Percentiles rank a stretch among this genome's conserved stretches.
Conservation (phyloP, 352 stramenopile species). For the Pythium dissimile region DNA sequence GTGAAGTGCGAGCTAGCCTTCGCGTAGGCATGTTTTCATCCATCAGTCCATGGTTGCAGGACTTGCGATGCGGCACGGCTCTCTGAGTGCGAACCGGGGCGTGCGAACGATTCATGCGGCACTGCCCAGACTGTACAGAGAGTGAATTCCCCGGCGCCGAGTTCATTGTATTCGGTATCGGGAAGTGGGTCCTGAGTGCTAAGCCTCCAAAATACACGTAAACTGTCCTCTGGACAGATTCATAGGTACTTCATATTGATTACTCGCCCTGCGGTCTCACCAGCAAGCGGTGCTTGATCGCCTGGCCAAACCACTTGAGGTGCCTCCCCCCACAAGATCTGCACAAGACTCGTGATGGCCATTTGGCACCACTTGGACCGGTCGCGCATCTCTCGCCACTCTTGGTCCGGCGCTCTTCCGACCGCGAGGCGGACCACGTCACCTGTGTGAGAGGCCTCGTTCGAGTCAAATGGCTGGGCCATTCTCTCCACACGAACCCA, state of each 20-base stretch:
- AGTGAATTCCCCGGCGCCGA: slow-evolving; percentile 1
- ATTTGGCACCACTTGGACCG: not conserved
- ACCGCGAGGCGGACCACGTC: too few relatives aligned
- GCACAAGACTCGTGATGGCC: too few relatives aligned
- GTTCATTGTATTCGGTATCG: slow-evolving; percentile 4
- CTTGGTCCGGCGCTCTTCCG: too few relatives aligned
- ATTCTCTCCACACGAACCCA: too few relatives aligned
- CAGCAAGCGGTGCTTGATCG: not conserved
- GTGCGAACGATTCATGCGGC: slow-evolving; percentile 3
- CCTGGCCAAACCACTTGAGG: not conserved
- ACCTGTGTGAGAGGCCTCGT: too few relatives aligned
- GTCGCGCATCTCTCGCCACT: too few relatives aligned
- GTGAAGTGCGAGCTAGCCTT: slow-evolving; percentile 3
- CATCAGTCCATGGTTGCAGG: slow-evolving; percentile 5
- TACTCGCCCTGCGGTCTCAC: not conserved
- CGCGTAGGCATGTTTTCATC: slow-evolving; percentile 3
- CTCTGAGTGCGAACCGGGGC: too few relatives aligned
- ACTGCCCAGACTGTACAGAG: slow-evolving; percentile 1
- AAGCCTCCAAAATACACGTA: not conserved
- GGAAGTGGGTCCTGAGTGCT: not conserved
- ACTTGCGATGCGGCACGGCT: too few relatives aligned
- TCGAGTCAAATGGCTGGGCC: too few relatives aligned
- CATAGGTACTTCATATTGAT: not conserved
- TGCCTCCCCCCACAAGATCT: not conserved
- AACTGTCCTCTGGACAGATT: too few relatives aligned